Percentiles rank a stretch among this genome's conserved stretches.
Conservation (phyloP, 2,329 filamentous ascomycete genomes). For the Paraphaeosphaeria sporulosa region DNA sequence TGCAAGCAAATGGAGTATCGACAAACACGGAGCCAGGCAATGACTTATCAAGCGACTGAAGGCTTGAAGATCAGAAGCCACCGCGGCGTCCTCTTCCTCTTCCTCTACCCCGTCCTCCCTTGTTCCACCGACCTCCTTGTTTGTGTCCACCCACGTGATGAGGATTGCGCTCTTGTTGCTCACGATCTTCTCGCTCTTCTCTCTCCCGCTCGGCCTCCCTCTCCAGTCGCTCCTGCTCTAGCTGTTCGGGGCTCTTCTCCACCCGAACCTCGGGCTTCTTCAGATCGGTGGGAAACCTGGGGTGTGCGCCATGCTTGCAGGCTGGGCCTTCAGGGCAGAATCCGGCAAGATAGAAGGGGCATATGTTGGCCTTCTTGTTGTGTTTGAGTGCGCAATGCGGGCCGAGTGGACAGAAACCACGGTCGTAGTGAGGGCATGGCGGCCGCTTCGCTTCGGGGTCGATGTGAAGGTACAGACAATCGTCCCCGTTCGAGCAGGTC, state of each 20-base stretch:
- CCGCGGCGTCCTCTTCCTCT: conserved; percentile 30
- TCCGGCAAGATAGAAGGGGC: conserved; percentile 85
- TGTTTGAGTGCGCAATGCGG: conserved; percentile 89
- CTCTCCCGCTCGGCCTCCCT: conserved; percentile 56
- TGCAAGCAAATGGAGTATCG: background rate
- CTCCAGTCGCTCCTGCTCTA: conserved; percentile 64
- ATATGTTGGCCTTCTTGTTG: conserved; percentile 76
- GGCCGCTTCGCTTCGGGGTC: conserved; percentile 75
- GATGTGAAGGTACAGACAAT: conserved; percentile 92
- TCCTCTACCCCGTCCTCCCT: conserved; percentile 18
- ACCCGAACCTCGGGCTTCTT: conserved; percentile 66
- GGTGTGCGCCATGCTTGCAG: conserved; percentile 84
- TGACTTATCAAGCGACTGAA: background rate
- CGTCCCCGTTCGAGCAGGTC: conserved; percentile 95
- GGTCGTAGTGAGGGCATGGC: conserved; percentile 81
- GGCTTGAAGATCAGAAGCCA: conserved; percentile 16
- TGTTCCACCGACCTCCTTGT: conserved; percentile 45
- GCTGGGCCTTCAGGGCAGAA: conserved; percentile 87
- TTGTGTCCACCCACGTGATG: conserved; percentile 39
- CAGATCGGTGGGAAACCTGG: conserved; percentile 77
- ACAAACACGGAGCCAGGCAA: background rate
- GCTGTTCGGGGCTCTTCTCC: conserved; percentile 76
- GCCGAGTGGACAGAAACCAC: conserved; percentile 91
- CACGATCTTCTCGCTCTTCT: conserved; percentile 51
- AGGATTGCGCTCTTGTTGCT: conserved; percentile 45